These are phyloP conservation scores for Jamesozyma jinghongensis DNA, from an alignment of 805 yeast species.

Conservation along the genomic window DNA sequence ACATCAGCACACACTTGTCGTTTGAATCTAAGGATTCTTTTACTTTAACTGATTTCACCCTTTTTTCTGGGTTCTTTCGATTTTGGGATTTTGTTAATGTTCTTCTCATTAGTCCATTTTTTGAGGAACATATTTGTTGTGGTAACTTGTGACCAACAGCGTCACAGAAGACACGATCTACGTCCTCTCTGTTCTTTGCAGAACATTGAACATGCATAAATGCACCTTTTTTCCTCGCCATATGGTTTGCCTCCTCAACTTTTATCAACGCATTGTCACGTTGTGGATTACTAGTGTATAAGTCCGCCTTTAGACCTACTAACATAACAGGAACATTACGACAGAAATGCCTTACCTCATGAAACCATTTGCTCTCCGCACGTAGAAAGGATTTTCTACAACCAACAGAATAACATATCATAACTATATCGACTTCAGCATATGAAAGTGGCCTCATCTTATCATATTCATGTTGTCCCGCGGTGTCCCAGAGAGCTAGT, in stretches of 20 bases:
- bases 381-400: constrained; percentile 55
- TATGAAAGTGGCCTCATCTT: constrained; percentile 70
- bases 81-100: no score
- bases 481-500: constrained; percentile 80
- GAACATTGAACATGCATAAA: constrained; percentile 71
- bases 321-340: constrained; percentile 68
- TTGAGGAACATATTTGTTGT: no score
- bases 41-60: no score
- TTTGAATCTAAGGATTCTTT: no score
- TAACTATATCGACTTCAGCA: constrained; percentile 65
- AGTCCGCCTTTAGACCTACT: constrained; percentile 78
- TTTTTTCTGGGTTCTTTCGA: no score
- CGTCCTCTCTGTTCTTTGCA: constrained; percentile 59
- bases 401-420: constrained; percentile 69
- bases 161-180: constrained; percentile 56
- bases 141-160: constrained; percentile 33
- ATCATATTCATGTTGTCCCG: constrained; percentile 83
- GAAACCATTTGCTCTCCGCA: constrained; percentile 76
- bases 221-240: constrained; percentile 58
- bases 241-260: constrained; percentile 36
- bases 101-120: no score
- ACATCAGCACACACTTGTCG: no score
- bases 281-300: constrained; percentile 22
- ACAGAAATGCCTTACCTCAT: constrained; percentile 77
- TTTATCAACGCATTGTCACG: constrained; percentile 25